Evolutionary conservation across 768 basidiomycete genomes (phyloP), one percentile per base, ranked within the genome.

Genomic region (Leccinum broughii): DNA sequence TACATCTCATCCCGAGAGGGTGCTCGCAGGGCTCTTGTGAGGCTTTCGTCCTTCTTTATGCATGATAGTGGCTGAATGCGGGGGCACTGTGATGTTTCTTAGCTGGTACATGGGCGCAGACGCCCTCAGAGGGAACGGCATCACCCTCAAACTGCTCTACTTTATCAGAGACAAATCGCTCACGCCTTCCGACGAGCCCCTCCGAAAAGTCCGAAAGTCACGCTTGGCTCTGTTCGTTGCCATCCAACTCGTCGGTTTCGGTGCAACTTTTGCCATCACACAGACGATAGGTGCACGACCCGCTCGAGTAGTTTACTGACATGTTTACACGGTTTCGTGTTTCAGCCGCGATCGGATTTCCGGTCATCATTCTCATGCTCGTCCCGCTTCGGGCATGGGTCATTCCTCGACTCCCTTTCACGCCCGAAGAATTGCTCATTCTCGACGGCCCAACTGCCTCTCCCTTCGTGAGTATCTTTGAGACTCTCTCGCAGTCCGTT

Each of bases 41-140:
- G 63, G 13, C 35, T 78, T 58, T 17, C 32, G 22, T 48, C 54
- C 56, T 34, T 53, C 48, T 3, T 49, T 34, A 49, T 66, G 56
- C 51, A 28, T 30, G 62, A 15, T 46, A 7, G 49, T 50, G 39
- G 14, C 8, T 7, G 44, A 39, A 46, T 46, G 41, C 17, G 7
- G 37, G n/a, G 17, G 20, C 41, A 55, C 62, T 55, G 35, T 55
- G 37, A 30, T 20, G 11, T 8, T 0, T 5, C 13, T n/a, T 57
- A 90, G 89, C 73, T 95, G 93, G 93, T 95, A 87, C 71, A 96
- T 98, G 92, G 95, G 95, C 14, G 83, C 83, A 35, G 90, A 91
- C 58, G 91, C 92, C 0, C 81, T 98, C 14, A 81, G 81, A 15
- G 84, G 82, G 9, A 95, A 93, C 59, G 92, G 92, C 3, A 92